Conservation (phyloP, 208 protist species). For the Trypanosoma cruzi region DNA sequence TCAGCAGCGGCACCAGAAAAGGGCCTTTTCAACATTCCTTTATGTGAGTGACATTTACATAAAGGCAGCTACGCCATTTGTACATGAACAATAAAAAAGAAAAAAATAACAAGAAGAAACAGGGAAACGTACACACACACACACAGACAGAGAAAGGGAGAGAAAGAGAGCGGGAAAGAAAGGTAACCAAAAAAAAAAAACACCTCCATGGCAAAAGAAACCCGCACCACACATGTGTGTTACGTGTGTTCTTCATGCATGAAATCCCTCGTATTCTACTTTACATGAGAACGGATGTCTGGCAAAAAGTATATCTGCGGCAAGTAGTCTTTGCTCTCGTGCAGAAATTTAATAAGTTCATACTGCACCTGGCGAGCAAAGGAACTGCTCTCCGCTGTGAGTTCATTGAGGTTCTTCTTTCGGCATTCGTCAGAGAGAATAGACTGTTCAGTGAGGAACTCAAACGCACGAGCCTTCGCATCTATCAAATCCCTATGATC, state of each 20-base stretch:
- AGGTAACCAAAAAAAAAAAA: too few species aligned
- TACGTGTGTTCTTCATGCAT: background rate
- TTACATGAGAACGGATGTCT: conserved; percentile 52
- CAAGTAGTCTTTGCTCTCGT: conserved; percentile 79
- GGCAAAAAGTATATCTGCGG: conserved; percentile 83
- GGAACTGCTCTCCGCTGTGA: conserved; percentile 40
- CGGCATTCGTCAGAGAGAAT: conserved; percentile 35
- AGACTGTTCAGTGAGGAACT: conserved; percentile 28
- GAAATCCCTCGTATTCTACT: conserved; percentile 16
- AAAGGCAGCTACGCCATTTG: background rate
- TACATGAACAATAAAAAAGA: background rate
- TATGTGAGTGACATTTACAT: background rate
- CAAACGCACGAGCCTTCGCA: conserved; percentile 42
- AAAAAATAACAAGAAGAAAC: background rate
- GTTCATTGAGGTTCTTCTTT: conserved; percentile 37
- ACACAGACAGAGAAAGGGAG: too few species aligned
- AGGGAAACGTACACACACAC: too few species aligned
- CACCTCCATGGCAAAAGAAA: background rate
- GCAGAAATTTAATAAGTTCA: conserved; percentile 83
- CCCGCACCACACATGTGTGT: background rate
- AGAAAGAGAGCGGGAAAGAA: too few species aligned
- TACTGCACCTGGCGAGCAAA: conserved; percentile 77
- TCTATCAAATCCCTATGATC: conserved; percentile 51
- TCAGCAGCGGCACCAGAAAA: background rate
- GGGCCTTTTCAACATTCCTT: background rate